Base-by-base conservation (phyloP, 2,329 filamentous ascomycete genomes). In the Thelonectria rubi region DNA sequence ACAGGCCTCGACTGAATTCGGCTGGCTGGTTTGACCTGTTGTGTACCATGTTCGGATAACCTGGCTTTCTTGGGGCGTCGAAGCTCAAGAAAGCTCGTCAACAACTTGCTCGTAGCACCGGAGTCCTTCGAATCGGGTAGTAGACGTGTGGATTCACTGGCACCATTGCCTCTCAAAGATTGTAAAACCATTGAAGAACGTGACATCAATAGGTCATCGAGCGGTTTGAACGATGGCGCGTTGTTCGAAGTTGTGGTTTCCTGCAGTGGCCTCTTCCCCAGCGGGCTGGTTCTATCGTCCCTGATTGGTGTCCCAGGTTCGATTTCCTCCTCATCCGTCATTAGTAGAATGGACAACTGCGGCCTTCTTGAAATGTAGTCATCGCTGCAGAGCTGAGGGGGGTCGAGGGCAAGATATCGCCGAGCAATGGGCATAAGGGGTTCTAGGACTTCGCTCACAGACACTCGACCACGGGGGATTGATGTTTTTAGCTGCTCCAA, bases 61-160 rank as follows among this genome's bases (percentile, higher is more conserved):
- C 68, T 69, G 5, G 42, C 45, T n/a, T 58, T 70, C 32, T 77
- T 76, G 0, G 68, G 59, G n/a, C 63, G 66, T 8, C 72, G 69
- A 6, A 79, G 64, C 10, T 75, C 62, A 56, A 79, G 72, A 30
- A 77, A 79, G 12, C 63, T 68, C 1, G 64, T 65, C 2, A 79
- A 55, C 2, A 79, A 63, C 21, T 59, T 73, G 5, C 66, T 66
- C 2, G 75, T 73, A 2, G 71, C 67, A 21, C 65, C 65, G 8
- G 63, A 34, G 18, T 73, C 69, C 12, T 45, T 52, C 2, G 58
- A 57, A 6, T 43, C 30, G 2, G 69, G 63, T 6, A 74, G 55
- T 1, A 70, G 24, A 18, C 10, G 34, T 3, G 34, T 15, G 9
- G 24, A 14, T 9, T 55, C 40, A 3, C 45, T 30, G 5, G 8